Evolutionary conservation across 78 protist genomes (phyloP).

Genomic region (Dictyostelium brefeldianum): DNA sequence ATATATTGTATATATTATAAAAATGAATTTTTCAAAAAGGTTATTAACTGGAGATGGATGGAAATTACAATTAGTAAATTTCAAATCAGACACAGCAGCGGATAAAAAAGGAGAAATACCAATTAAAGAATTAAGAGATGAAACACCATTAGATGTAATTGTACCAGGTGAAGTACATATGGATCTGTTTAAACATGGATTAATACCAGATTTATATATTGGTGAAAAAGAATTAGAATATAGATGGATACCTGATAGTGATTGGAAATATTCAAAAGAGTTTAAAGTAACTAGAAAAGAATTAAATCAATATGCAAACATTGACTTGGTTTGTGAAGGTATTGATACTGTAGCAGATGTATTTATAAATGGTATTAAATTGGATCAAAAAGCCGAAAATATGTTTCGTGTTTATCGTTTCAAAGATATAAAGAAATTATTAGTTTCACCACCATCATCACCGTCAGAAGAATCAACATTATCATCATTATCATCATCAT

Average conservation of each 20-base stretch:
- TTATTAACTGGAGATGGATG: background rate
- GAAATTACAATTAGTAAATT: slow-evolving; percentile 1
- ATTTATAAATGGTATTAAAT: slow-evolving; percentile 21
- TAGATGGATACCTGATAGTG: slow-evolving; percentile 75
- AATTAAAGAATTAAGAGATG: background rate
- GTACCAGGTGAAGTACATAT: slow-evolving; percentile 73
- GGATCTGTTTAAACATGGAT: background rate
- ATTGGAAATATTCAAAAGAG: slow-evolving; percentile 51
- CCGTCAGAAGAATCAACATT: background rate
- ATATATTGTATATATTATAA: background rate
- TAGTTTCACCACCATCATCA: background rate
- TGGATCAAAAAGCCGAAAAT: slow-evolving; percentile 14
- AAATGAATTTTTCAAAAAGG: background rate
- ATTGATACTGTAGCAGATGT: slow-evolving; percentile 75
- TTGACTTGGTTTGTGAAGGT: slow-evolving; percentile 72
- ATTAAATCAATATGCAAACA: background rate
- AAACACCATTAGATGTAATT: background rate
- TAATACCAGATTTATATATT: slow-evolving; percentile 53
- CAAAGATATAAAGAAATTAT: slow-evolving; percentile 4
- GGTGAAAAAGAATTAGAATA: slow-evolving; percentile 75
- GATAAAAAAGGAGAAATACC: background rate
- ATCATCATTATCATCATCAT: too few relatives aligned
- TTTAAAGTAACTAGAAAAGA: slow-evolving; percentile 12
- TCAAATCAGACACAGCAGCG: background rate
- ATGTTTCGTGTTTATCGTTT: slow-evolving; percentile 42